A percentile compares a stretch with the other conserved stretches of the same genome.
phyloP scores from a whole-genome alignment of 2,329 filamentous ascomycete species.

The Xylariaceae sp. region DNA sequence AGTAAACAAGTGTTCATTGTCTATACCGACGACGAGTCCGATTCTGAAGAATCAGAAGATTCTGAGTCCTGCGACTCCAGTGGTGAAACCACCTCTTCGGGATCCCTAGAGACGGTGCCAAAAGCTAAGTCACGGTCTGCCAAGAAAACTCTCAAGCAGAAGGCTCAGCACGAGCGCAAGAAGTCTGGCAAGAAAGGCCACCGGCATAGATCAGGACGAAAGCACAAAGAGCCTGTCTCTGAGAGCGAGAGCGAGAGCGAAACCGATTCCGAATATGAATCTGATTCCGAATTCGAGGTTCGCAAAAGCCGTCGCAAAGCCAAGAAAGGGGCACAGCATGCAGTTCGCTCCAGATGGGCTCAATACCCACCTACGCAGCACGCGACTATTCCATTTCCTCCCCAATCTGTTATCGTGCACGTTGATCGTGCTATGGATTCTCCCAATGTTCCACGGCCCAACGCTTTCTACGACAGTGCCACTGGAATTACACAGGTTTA shows the following conservation, averaged over 20 bases:
- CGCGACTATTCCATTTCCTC: conserved; percentile 44
- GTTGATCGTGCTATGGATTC: conserved; percentile 52
- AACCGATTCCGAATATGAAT: conserved; percentile 13
- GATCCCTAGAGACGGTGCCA: conserved; percentile 9
- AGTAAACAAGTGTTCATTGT: neutral
- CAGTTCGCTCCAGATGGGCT: conserved; percentile 6
- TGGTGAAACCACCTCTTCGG: neutral
- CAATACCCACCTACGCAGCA: conserved; percentile 26
- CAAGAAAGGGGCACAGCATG: conserved; percentile 9
- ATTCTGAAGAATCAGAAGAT: neutral
- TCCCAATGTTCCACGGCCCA: conserved; percentile 50
- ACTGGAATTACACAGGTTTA: conserved; percentile 52
- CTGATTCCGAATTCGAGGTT: conserved; percentile 11
- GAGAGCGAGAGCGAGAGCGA: neutral
- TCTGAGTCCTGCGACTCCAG: conserved; percentile 5
- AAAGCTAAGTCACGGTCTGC: conserved; percentile 9
- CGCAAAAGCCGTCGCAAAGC: conserved; percentile 9
- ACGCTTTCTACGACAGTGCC: conserved; percentile 53
- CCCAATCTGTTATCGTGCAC: conserved; percentile 46
- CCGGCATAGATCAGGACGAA: conserved; percentile 11
- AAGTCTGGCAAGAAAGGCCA: neutral
- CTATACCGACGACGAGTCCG: neutral
- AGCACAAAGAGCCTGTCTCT: conserved; percentile 10
- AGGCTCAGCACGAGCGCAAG: neutral
- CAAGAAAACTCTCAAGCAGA: conserved; percentile 1